Evolutionary conservation across 768 basidiomycete genomes (phyloP).

Genomic region (Termitomyces sp.): DNA sequence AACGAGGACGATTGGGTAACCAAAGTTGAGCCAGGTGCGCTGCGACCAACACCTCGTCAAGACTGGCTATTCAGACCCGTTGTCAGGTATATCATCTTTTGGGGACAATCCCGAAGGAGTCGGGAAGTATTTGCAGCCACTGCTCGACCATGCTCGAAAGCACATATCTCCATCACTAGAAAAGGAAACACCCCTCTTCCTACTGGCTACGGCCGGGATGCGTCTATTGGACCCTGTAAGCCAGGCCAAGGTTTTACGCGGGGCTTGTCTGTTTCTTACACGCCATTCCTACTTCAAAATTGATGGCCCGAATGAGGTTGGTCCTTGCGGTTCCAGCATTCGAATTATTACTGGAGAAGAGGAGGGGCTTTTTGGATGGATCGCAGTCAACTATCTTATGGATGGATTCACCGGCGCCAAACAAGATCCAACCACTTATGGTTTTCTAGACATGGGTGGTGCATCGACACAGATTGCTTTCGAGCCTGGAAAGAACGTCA

Average conservation of each 20-base stretch:
- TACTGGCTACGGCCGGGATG: slow-evolving; percentile 98
- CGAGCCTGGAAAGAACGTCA: slow-evolving; percentile 66
- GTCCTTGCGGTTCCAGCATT: slow-evolving; percentile 90
- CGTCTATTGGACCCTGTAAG: slow-evolving; percentile 70
- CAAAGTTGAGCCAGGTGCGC: slow-evolving; percentile 91
- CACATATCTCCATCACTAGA: slow-evolving; percentile 88
- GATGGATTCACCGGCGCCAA: slow-evolving; percentile 74
- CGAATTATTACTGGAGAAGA: slow-evolving; percentile 97
- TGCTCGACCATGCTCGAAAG: slow-evolving; percentile 77
- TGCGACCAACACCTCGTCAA: neutral
- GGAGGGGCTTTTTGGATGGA: slow-evolving; percentile 98
- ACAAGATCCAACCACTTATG: slow-evolving; percentile 78
- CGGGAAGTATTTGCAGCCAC: slow-evolving; percentile 73
- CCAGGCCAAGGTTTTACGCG: slow-evolving; percentile 68
- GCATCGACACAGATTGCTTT: slow-evolving; percentile 99
- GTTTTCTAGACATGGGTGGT: slow-evolving; percentile 99
- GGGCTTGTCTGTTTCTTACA: slow-evolving; percentile 75
- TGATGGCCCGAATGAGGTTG: slow-evolving; percentile 56
- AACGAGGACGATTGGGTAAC: slow-evolving; percentile 80
- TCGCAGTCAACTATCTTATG: slow-evolving; percentile 98
- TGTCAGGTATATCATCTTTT: slow-evolving; percentile 82
- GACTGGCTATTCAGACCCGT: neutral
- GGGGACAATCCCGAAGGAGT: slow-evolving; percentile 66
- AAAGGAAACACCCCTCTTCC: slow-evolving; percentile 82
- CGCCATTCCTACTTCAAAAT: slow-evolving; percentile 78